Base-by-base conservation (phyloP, 2,329 filamentous ascomycete genomes). In the Colletotrichum somersetense region DNA sequence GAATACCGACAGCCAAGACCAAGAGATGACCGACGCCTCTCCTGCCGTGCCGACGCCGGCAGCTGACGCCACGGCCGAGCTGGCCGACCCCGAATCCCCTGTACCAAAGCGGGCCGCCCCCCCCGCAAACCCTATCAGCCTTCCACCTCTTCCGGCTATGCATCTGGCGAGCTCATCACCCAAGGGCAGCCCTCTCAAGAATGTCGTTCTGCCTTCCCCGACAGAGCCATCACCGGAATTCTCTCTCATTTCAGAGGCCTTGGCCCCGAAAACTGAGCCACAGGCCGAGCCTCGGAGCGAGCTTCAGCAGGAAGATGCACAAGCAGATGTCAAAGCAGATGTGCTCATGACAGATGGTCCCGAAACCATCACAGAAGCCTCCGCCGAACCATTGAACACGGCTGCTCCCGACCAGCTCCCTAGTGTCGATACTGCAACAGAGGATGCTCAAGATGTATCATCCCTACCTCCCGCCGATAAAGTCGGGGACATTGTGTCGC, bases 181-280 rank as follows among this genome's bases (percentile, higher is more conserved):
- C 1, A 81, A 76, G 73, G 87, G 86, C 3, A 89, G 87, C 64
- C 87, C 87, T 0, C 77, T 89, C 26, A 88, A 88, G 78, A 86
- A 88, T 61, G 85, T 88, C 46, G 79, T 86, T 38, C 71, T 86
- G 20, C 82, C 81, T 12, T 87, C 86, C 12, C 85, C 86, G 0
- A 83, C 82, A 0, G 82, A 85, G 26, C 76, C 80, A 20, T 73
- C 75, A 23, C 73, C 76, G 10, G 77, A 77, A 20, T 62, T 76
- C 5, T 56, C 74, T 11, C 68, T 73, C n/a, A 70, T 67, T 23
- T 50, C 61, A 16, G 71, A 70, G 42, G 56, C 57, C 12, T 46
- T 73, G 30, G 42, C 72, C n/a, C 53, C 69, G 6, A 53, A 57
- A 7, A 62, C 64, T 18, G 69, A 68, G 40, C 30, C 26, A 30